Evolutionary conservation across 208 protist genomes (phyloP).

Genomic region (Leishmania gerbilli): DNA sequence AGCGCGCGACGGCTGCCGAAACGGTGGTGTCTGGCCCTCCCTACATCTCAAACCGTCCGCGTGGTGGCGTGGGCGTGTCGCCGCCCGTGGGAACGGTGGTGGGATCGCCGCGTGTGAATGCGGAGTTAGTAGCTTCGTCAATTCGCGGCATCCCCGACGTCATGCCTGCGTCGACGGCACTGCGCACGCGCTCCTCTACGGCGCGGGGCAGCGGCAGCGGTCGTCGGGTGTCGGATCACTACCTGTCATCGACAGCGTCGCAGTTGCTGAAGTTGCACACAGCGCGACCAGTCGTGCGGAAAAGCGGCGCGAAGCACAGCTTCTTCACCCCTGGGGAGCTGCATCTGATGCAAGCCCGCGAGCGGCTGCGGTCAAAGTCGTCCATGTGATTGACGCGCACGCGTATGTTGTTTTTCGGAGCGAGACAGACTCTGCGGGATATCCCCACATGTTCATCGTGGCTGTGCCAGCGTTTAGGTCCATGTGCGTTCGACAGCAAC

Average conservation of each 20-base stretch:
- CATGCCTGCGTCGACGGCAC: neutral
- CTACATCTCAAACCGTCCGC: conserved; percentile 4
- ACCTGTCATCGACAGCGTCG: conserved; percentile 23
- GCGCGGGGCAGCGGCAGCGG: neutral
- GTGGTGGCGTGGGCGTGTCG: conserved; percentile 27
- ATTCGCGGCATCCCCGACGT: neutral
- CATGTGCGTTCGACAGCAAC: neutral
- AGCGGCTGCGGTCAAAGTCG: conserved; percentile 43
- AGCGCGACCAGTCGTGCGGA: conserved; percentile 17
- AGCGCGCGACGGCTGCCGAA: conserved; percentile 3
- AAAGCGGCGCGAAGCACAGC: conserved; percentile 13
- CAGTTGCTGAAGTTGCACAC: conserved; percentile 21
- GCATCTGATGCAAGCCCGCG: conserved; percentile 62
- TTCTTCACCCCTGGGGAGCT: conserved; percentile 71
- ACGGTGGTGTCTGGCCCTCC: conserved; percentile 6
- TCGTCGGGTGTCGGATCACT: conserved; percentile 10
- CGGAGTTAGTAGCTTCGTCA: conserved; percentile 11
- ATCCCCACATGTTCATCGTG: neutral
- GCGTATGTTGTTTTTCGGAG: neutral
- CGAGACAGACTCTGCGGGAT: neutral
- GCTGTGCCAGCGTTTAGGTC: neutral
- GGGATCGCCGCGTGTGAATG: conserved; percentile 37
- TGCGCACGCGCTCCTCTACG: conserved; percentile 5
- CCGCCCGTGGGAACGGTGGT: conserved; percentile 54
- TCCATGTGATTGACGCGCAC: neutral